phyloP scores from a whole-genome alignment of 108 stramenopile species.

The Cyclotella cryptica region DNA sequence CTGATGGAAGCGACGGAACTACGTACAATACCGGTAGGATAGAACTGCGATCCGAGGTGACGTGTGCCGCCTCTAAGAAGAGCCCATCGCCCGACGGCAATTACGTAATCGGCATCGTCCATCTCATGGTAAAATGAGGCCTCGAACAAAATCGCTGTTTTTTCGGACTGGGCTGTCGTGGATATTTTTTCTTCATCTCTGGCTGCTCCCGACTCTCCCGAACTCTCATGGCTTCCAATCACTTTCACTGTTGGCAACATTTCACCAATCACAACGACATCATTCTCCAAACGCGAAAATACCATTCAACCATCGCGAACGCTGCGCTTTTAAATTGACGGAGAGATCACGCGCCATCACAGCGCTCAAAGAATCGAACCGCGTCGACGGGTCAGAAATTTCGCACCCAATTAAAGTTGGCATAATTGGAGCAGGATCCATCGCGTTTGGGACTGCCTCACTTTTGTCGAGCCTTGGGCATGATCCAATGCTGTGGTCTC shows the following conservation, averaged over 20 bases:
- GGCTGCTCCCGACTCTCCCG: neutral
- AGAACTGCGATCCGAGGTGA: no score
- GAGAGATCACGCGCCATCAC: neutral
- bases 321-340: no score
- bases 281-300: no score
- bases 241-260: neutral
- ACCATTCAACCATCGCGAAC: no score
- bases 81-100: no score
- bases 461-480: conserved; percentile 59
- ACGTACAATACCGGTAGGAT: no score
- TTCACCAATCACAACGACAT: neutral
- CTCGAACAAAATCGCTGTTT: no score
- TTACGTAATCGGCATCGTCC: no score
- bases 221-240: neutral
- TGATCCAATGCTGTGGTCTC: conserved; percentile 75
- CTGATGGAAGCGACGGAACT: no score
- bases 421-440: conserved; percentile 68
- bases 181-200: neutral
- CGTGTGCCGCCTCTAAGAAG: no score
- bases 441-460: conserved; percentile 66
- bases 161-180: no score
- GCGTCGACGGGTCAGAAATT: neutral
- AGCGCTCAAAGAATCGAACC: neutral
- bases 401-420: conserved; percentile 42
- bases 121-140: no score